phyloP scores from a whole-genome alignment of 2,329 filamentous ascomycete genomes.

The Pseudocercospora crystallina region DNA sequence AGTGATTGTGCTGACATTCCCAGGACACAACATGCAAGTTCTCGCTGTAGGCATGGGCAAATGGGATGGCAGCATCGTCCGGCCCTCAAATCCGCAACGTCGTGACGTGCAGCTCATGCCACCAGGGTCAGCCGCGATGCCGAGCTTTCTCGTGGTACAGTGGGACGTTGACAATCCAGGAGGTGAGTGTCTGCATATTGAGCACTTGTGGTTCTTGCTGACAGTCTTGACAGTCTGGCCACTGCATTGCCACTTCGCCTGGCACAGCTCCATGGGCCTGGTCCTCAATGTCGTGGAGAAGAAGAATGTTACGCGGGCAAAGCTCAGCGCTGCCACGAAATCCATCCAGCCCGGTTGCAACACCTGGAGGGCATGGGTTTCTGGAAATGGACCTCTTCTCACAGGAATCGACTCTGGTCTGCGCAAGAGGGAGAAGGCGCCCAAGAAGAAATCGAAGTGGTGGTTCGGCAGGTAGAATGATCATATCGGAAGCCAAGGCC shows the following conservation, averaged over 20 bases:
- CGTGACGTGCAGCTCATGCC: constrained; percentile 36
- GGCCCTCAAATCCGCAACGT: constrained; percentile 40
- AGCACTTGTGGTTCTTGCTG: neutral
- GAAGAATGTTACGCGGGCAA: constrained; percentile 1
- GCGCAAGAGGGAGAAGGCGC: neutral
- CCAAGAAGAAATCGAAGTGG: too few relatives aligned
- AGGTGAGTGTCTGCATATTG: constrained; percentile 41
- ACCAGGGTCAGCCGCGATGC: constrained; percentile 13
- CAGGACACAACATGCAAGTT: constrained; percentile 47
- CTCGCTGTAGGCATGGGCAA: constrained; percentile 41
- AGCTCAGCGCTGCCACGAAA: neutral
- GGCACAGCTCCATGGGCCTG: constrained; percentile 13
- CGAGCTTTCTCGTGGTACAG: constrained; percentile 37
- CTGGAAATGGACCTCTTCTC: neutral
- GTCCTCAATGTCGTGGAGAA: constrained; percentile 11
- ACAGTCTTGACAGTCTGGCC: neutral
- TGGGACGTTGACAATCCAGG: constrained; percentile 39
- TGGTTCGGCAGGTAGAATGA: too few relatives aligned
- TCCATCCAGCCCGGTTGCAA: neutral
- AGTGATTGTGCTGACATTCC: too few relatives aligned
- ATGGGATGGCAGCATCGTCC: constrained; percentile 43
- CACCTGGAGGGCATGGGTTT: constrained; percentile 2
- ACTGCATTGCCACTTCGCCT: constrained; percentile 13
- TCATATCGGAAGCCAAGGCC: too few relatives aligned
- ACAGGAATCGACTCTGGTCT: constrained; percentile 1